phyloP scores from a whole-genome alignment of 148 eudicot species.

The Persicaria maculosa region DNA sequence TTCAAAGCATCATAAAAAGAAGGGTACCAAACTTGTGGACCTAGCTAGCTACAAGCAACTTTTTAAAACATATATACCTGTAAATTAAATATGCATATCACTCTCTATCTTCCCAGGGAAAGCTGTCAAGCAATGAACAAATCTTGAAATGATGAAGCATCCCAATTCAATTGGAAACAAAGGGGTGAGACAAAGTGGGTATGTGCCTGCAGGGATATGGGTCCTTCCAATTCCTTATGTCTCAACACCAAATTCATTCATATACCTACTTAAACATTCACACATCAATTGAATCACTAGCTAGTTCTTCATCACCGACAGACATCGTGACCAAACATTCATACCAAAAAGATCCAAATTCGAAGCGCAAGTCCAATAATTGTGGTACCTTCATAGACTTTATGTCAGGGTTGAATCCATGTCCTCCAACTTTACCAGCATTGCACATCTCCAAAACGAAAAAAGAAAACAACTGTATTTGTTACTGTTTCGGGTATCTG shows the following conservation, averaged over 20 bases:
- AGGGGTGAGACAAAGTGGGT: too few species aligned
- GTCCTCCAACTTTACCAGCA: background rate
- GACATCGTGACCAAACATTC: background rate
- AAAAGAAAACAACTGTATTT: background rate
- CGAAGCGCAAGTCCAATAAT: background rate
- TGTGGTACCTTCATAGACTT: slow-evolving; percentile 1
- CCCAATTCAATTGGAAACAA: too few species aligned
- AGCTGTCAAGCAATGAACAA: slow-evolving; percentile 1
- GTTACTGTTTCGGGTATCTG: background rate
- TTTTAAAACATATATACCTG: background rate
- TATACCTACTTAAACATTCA: background rate
- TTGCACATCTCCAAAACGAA: background rate
- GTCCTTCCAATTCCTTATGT: too few species aligned
- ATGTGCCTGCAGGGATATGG: too few species aligned
- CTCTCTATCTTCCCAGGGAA: background rate
- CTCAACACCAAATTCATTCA: too few species aligned
- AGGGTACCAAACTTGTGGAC: background rate
- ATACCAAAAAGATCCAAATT: background rate
- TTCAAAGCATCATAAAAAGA: background rate
- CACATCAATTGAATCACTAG: background rate
- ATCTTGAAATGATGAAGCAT: too few species aligned
- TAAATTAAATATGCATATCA: background rate
- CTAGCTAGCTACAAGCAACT: background rate
- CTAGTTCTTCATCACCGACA: background rate
- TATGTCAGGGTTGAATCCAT: background rate